A percentile compares a stretch with the other conserved stretches of the same genome.
Evolutionary conservation across 352 stramenopile species (phyloP).

Genomic region (Phytopythium vexans): DNA sequence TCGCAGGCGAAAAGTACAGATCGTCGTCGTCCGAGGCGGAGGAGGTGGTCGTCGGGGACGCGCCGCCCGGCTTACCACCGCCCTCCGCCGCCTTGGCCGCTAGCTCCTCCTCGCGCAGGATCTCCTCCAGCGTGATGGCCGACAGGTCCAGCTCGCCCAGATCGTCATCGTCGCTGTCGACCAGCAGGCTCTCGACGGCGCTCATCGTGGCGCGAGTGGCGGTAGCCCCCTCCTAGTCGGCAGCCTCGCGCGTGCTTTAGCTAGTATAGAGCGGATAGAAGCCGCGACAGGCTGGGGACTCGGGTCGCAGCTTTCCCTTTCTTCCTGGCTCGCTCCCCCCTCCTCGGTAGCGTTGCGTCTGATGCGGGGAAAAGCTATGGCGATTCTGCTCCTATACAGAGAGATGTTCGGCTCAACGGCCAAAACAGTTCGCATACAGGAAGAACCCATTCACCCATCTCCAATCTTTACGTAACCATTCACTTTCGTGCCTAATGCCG

Average conservation of each 20-base stretch:
- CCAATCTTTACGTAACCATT: not conserved
- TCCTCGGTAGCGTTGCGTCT: not conserved
- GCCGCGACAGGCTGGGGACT: constrained; percentile 1
- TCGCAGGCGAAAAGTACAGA: constrained; percentile 71
- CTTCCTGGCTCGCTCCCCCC: not conserved
- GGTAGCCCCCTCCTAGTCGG: no score
- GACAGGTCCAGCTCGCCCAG: constrained; percentile 61
- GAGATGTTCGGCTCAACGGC: not conserved
- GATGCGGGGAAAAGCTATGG: constrained; percentile 1
- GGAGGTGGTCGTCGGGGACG: constrained; percentile 3
- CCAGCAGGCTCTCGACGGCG: constrained; percentile 49
- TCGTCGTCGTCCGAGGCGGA: constrained; percentile 36
- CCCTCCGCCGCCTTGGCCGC: constrained; percentile 23
- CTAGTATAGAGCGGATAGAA: not conserved
- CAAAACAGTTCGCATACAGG: constrained; percentile 3
- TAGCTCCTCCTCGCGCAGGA: constrained; percentile 66
- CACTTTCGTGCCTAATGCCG: not conserved
- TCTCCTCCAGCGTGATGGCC: constrained; percentile 69
- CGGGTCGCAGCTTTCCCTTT: constrained; percentile 17
- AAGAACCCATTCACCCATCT: not conserved
- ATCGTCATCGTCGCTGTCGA: constrained; percentile 71
- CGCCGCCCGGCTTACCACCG: not conserved
- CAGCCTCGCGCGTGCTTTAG: not conserved
- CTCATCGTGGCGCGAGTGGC: constrained; percentile 23
- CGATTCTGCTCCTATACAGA: constrained; percentile 6